phyloP scores from a whole-genome alignment of 129 eudicot genomes.

The Gnaphalium uliginosum region DNA sequence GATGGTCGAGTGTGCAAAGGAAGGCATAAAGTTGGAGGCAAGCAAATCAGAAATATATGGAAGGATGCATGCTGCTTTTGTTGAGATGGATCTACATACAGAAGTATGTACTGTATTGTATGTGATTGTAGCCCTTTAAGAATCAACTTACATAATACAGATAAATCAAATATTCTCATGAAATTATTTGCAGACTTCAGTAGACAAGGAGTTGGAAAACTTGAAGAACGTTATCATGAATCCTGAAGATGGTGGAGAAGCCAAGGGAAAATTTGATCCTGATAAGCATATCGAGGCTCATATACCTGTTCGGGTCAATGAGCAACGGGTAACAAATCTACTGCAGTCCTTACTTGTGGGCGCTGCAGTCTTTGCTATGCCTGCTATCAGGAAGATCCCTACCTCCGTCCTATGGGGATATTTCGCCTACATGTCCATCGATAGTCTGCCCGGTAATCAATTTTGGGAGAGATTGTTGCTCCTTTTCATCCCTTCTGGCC shows the following conservation, averaged over 20 bases:
- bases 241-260: constrained; percentile 33
- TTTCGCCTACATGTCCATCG: constrained; percentile 75
- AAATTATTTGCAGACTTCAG: constrained; percentile 34
- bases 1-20: constrained; percentile 78
- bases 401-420: constrained; percentile 79
- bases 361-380: constrained; percentile 52
- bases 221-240: constrained; percentile 64
- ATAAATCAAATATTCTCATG: not conserved
- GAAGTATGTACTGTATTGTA: constrained; percentile 41
- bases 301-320: constrained; percentile 78
- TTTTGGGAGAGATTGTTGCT: constrained; percentile 72
- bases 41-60: constrained; percentile 74
- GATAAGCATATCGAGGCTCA: constrained; percentile 60
- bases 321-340: constrained; percentile 72
- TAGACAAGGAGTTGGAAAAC: constrained; percentile 51
- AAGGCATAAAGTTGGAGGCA: constrained; percentile 64
- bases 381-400: constrained; percentile 59
- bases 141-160: not conserved
- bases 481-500: constrained; percentile 56
- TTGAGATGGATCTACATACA: constrained; percentile 75
- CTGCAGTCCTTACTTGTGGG: constrained; percentile 66
- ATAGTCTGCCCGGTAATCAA: constrained; percentile 75
- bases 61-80: constrained; percentile 74
- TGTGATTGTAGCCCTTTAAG: not conserved
- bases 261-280: constrained; percentile 48